Evolutionary conservation across 148 eudicot genomes (phyloP).

Genomic region (Rhododendron kiyosumense): DNA sequence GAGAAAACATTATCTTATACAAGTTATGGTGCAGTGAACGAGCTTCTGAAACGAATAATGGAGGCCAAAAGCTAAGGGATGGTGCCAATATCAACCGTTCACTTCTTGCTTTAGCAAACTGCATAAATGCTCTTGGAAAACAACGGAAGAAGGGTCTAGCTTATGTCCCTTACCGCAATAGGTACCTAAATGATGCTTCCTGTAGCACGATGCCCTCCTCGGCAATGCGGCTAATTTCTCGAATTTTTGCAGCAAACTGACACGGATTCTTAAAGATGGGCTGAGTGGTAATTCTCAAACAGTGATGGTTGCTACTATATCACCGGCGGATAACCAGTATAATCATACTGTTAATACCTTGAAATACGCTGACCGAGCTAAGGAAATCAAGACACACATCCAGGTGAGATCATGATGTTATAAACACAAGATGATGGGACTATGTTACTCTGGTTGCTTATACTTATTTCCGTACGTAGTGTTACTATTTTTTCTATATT

Average conservation of each 20-base stretch:
- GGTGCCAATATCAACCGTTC: conserved; percentile 87
- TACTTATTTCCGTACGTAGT: neutral
- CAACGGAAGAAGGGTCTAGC: conserved; percentile 91
- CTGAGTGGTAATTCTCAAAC: conserved; percentile 87
- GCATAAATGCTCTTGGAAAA: conserved; percentile 87
- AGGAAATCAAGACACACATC: conserved; percentile 88
- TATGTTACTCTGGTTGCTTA: neutral
- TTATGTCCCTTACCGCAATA: conserved; percentile 89
- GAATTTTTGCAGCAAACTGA: conserved; percentile 56
- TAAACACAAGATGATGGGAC: neutral
- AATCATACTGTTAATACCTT: conserved; percentile 79
- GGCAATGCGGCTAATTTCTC: conserved; percentile 20
- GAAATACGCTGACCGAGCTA: conserved; percentile 85
- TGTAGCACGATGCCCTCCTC: conserved; percentile 1
- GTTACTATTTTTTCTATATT: neutral
- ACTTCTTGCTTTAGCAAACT: conserved; percentile 85
- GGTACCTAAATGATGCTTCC: conserved; percentile 35
- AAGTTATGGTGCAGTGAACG: conserved; percentile 61
- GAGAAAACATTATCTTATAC: neutral
- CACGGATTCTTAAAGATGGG: conserved; percentile 91
- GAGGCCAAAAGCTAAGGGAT: conserved; percentile 76
- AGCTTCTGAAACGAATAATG: conserved; percentile 77
- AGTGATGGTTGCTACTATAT: conserved; percentile 77
- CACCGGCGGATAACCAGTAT: conserved; percentile 77
- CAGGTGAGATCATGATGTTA: conserved; percentile 42